Evolutionary conservation across 1,284 basidiomycete genomes (phyloP).

Genomic region (Papiliotrema laurentii): DNA sequence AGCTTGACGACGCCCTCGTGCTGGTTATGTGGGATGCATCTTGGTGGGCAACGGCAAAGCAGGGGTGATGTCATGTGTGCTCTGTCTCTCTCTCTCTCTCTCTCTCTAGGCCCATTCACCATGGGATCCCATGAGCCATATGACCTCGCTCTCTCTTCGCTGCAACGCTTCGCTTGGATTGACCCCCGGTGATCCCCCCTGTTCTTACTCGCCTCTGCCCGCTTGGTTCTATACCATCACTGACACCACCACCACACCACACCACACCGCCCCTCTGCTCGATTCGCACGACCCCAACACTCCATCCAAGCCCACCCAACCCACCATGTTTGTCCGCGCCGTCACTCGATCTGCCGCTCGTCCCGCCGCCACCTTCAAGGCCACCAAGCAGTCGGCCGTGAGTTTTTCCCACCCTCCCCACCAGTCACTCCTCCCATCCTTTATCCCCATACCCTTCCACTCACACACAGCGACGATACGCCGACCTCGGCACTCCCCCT

Average conservation of each 20-base stretch:
- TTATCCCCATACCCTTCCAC: neutral
- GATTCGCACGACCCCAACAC: neutral
- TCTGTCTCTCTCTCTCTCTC: too few species aligned
- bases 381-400: neutral
- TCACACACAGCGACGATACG: slow-evolving; percentile 1
- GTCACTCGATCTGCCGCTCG: neutral
- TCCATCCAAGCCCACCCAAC: neutral
- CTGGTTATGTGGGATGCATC: too few species aligned
- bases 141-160: too few species aligned
- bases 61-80: too few species aligned
- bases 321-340: neutral
- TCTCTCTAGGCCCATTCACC: too few species aligned
- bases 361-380: neutral
- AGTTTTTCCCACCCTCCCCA: neutral
- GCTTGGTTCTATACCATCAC: neutral
- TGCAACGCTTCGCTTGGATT: too few species aligned
- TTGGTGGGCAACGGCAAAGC: too few species aligned
- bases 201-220: neutral
- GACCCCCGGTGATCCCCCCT: too few species aligned
- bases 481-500: neutral
- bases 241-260: too few species aligned
- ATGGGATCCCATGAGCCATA: too few species aligned
- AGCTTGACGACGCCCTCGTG: too few species aligned
- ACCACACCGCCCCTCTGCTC: neutral
- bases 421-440: neutral